Base-by-base conservation (phyloP, 2,329 filamentous ascomycete genomes). In the Aspergillus jensenii region DNA sequence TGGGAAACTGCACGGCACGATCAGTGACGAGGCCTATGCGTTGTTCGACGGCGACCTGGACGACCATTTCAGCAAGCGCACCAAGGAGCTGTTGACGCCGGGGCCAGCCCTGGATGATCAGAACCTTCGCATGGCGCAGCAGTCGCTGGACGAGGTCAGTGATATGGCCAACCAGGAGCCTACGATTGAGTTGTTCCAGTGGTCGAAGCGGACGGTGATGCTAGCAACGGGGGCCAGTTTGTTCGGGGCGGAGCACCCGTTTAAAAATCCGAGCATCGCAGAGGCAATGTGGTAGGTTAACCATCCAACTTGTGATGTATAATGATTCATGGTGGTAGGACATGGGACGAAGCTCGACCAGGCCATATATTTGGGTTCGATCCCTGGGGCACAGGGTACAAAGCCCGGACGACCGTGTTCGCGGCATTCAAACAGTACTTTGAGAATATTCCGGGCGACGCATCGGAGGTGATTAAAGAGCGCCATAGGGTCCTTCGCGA, bases 351-450 rank as follows among this genome's bases (percentile, higher is more conserved):
- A 25, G 25, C 25, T 25, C 25, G 25, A 2, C 25, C 25, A 8
- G 25, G 25, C 25, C 25, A 25, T 25, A 25, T 25, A 25, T 25
- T 25, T 25, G 25, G 25, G 8, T 25, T 25, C 25, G 25, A 25
- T 25, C 25, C 25, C 25, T 2, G 6, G 3, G 71, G 73, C 8
- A 76, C 74, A 57, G 73, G 75, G 1, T 74, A 72, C 63, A 64
- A 66, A 23, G 76, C 65, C 5, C 71, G 78, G 1, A 64, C 76
- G 54, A 65, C 60, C 15, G 19, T 81, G 6, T 66, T 68, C 3
- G 48, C 64, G 8, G 76, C 73, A 45, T 74, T 78, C 35, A 33
- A 70, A 15, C 47, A 67, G 17, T 83, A 82, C 61, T 78, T 78
- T 49, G 61, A 63, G 1, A 69, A 68, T 1, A 76, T 76, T 0